These are phyloP conservation scores for Hymenoscyphus infarciens DNA, from an alignment of 2,329 filamentous ascomycete genomes.

Conservation along the genomic window DNA sequence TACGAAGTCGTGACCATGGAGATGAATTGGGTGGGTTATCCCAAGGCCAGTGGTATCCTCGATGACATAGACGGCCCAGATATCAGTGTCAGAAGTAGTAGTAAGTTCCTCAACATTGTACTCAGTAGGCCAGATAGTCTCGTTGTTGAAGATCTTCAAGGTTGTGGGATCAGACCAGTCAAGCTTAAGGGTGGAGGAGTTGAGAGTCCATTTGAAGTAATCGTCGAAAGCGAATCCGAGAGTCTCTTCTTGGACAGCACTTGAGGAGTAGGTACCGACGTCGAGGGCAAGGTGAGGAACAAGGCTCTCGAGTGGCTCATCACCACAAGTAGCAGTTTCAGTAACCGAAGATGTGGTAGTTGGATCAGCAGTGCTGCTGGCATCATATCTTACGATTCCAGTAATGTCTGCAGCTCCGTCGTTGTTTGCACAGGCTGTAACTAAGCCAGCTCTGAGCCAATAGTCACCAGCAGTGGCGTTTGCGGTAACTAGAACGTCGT, in stretches of 20 bases:
- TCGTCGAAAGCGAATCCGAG: slow-evolving; percentile 22
- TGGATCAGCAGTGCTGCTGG: slow-evolving; percentile 35
- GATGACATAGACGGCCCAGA: slow-evolving; percentile 32
- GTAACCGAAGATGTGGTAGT: slow-evolving; percentile 27
- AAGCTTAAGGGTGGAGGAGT: slow-evolving; percentile 44
- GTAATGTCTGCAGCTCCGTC: slow-evolving; percentile 46
- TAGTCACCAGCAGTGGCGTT: slow-evolving; percentile 54
- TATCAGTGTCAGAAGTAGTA: slow-evolving; percentile 17
- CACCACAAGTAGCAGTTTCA: slow-evolving; percentile 28
- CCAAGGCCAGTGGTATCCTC: slow-evolving; percentile 24
- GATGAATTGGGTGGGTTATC: slow-evolving; percentile 39
- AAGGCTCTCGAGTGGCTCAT: slow-evolving; percentile 31
- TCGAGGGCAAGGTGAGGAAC: slow-evolving; percentile 31
- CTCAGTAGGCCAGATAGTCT: slow-evolving; percentile 30
- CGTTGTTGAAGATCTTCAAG: slow-evolving; percentile 33
- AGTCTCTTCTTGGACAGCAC: slow-evolving; percentile 16
- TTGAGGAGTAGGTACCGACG: slow-evolving; percentile 18
- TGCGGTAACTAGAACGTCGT: slow-evolving; percentile 45
- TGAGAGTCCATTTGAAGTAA: slow-evolving; percentile 48
- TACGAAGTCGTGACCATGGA: slow-evolving; percentile 39
- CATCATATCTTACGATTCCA: slow-evolving; percentile 41
- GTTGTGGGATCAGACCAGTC: slow-evolving; percentile 47
- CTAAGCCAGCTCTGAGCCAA: slow-evolving; percentile 48
- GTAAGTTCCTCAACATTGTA: slow-evolving; percentile 41
- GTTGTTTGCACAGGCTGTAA: slow-evolving; percentile 55